Evolutionary conservation across 2,329 filamentous ascomycete species (phyloP), one percentile per base, ranked within the genome.

Genomic region (Pseudomassariella vexata): DNA sequence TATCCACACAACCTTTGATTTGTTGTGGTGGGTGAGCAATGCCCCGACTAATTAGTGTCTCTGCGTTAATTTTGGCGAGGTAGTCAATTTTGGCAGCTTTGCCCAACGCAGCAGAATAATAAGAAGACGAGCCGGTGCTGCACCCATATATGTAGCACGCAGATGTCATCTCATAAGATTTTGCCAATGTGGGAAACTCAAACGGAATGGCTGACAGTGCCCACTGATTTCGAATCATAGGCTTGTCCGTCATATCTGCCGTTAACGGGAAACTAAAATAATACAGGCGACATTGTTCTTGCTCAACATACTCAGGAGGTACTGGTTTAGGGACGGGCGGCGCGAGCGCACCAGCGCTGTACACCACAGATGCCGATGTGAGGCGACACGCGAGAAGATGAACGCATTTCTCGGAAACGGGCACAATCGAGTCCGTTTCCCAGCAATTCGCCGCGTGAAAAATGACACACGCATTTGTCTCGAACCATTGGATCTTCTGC

Each of bases 361-460:
- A 85, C 0, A 85, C 65, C 3, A 83, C 52, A 0, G 74, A 73
- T 0, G 77, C 75, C 3, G 77, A 80, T 2, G 78, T 85, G 24
- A 84, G 60, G 4, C 82, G 72, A 41, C 81, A 85, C 2, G 71
- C 74, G 1, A 85, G 61, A 47, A 85, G 68, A 45, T 79, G 77
- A 5, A 85, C 75, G 1, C 64, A 62, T 45, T 36, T 59, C 44
- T 41, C 44, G 7, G 25, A 27, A 14, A 19, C 40, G 24, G 34
- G 58, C 38, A 9, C 49, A 46, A 14, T 50, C 42, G 2, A 47
- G 17, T 11, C 55, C 39, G 69, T 65, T 32, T 84, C 77, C 82
- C 81, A 86, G 2, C 74, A 73, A 42, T 83, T 85, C 1, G 78
- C 81, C 0, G 79, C 82, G 45, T 85, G 82, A 39, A 85, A 83